Percentiles rank a stretch among this genome's conserved stretches.
Conservation (phyloP, 306 rosid genomes). For the Hippophae tibetana region DNA sequence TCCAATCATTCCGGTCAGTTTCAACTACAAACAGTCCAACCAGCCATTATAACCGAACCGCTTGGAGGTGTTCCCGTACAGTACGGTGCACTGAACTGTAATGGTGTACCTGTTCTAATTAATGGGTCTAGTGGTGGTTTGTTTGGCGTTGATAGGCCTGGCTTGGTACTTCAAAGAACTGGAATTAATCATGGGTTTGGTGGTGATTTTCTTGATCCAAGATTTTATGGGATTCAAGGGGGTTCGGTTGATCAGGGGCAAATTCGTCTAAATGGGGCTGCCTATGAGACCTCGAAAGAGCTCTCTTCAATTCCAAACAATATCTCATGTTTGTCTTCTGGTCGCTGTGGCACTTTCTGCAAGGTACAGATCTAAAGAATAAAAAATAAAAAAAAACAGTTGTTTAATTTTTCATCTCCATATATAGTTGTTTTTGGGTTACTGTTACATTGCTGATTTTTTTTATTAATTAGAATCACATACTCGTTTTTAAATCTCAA, state of each 20-base stretch:
- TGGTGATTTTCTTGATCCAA: no score
- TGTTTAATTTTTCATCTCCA: no score
- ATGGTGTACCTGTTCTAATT: conserved; percentile 2
- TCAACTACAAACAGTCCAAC: not conserved
- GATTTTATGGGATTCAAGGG: no score
- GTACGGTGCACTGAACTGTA: conserved; percentile 24
- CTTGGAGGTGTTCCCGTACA: conserved; percentile 25
- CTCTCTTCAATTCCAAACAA: conserved; percentile 83
- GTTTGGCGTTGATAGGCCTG: not conserved
- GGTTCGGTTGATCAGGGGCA: no score
- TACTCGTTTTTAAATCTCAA: no score
- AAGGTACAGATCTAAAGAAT: conserved; percentile 31
- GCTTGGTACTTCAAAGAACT: not conserved
- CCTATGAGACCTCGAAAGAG: conserved; percentile 52
- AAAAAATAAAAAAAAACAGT: no score
- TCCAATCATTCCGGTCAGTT: not conserved
- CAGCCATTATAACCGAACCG: not conserved
- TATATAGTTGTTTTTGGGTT: no score
- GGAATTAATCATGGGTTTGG: no score
- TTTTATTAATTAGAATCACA: no score
- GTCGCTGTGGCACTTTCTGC: conserved; percentile 32
- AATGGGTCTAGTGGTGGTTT: no score
- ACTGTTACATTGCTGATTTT: no score
- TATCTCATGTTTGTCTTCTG: conserved; percentile 8
- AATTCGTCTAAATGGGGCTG: no score